A percentile compares a stretch with the other conserved stretches of the same genome.
phyloP scores from a whole-genome alignment of 1,284 basidiomycete species.

The Sparassis latifolia region DNA sequence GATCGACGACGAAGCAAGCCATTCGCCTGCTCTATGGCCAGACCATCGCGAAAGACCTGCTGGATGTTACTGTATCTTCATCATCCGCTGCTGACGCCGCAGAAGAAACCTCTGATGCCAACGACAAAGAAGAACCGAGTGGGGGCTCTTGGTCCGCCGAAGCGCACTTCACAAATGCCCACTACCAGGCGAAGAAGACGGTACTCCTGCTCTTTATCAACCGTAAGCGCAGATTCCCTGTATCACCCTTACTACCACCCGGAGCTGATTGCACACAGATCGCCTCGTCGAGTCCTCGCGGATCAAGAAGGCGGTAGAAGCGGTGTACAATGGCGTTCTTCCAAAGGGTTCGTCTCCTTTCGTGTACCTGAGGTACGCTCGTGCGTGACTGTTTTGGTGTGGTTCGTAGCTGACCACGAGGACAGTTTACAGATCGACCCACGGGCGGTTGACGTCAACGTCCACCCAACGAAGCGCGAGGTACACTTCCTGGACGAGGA shows the following conservation, averaged over 20 bases:
- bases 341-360: constrained; percentile 91
- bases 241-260: constrained; percentile 6
- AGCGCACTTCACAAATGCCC: constrained; percentile 81
- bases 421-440: constrained; percentile 79
- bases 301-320: constrained; percentile 86
- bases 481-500: constrained; percentile 96
- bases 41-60: constrained; percentile 75
- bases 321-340: constrained; percentile 80
- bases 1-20: constrained; percentile 60
- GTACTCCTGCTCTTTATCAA: constrained; percentile 96
- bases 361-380: constrained; percentile 78
- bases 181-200: constrained; percentile 85
- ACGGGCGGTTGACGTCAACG: constrained; percentile 91
- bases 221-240: constrained; percentile 43
- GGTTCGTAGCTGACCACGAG: no score
- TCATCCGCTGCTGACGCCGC: constrained; percentile 25
- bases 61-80: constrained; percentile 47
- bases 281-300: constrained; percentile 88
- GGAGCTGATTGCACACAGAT: constrained; percentile 34
- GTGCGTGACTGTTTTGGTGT: background rate
- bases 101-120: constrained; percentile 19
- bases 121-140: constrained; percentile 22
- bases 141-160: constrained; percentile 54
- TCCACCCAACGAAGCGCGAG: constrained; percentile 97
- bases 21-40: constrained; percentile 84